phyloP scores from a whole-genome alignment of 345 rosid species.

The Viola odorata region DNA sequence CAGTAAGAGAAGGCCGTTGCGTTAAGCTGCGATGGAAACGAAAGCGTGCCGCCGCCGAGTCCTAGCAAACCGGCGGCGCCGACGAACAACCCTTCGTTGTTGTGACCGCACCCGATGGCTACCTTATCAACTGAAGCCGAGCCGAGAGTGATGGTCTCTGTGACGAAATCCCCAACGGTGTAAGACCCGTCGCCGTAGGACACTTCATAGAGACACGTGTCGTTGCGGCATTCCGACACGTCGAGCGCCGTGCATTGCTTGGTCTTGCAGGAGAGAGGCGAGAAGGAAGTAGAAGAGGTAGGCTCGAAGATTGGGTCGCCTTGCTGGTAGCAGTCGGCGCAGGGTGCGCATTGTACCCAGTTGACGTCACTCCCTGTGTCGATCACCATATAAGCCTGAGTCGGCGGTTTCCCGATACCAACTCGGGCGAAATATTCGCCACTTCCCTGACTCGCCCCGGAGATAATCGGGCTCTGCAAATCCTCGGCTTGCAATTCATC shows the following conservation, averaged over 20 bases:
- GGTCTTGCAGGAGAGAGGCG: constrained; percentile 56
- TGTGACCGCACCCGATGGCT: constrained; percentile 87
- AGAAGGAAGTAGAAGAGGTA: constrained; percentile 52
- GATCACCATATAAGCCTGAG: constrained; percentile 60
- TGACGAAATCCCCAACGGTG: constrained; percentile 76
- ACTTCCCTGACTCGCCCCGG: constrained; percentile 82
- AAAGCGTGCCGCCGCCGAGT: constrained; percentile 77
- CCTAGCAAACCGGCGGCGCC: constrained; percentile 92
- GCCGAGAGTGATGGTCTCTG: constrained; percentile 68
- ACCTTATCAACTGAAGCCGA: constrained; percentile 47
- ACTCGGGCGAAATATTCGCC: constrained; percentile 92
- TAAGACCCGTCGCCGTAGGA: constrained; percentile 90
- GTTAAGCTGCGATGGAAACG: constrained; percentile 73
- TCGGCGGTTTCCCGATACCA: constrained; percentile 75
- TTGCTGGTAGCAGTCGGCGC: constrained; percentile 84
- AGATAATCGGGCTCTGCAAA: constrained; percentile 49
- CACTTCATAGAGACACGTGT: constrained; percentile 70
- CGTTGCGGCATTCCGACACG: constrained; percentile 56
- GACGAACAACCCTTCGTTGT: constrained; percentile 65
- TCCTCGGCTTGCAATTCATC: constrained; percentile 28
- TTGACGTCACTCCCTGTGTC: constrained; percentile 90
- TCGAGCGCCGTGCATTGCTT: constrained; percentile 62
- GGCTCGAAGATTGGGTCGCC: constrained; percentile 86
- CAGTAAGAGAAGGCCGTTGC: constrained; percentile 67
- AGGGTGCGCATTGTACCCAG: constrained; percentile 88